A percentile compares a stretch with the other conserved stretches of the same genome.
phyloP scores from a whole-genome alignment of 768 basidiomycete species.

The Serendipita indica region DNA sequence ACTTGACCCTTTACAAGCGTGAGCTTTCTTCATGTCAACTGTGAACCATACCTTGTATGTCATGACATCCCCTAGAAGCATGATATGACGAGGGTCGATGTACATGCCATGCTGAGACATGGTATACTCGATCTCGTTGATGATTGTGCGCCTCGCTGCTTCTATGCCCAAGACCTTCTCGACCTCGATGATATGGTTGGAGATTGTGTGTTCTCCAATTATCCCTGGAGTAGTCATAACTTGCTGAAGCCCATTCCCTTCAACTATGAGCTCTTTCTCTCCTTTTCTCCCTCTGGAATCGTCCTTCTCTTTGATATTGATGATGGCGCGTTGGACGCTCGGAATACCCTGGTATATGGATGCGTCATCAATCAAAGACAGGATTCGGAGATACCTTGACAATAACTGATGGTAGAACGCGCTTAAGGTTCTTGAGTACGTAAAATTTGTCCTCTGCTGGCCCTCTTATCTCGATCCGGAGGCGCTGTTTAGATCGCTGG shows the following conservation, averaged over 20 bases:
- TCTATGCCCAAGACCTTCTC: slow-evolving; percentile 95
- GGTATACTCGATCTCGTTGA: slow-evolving; percentile 93
- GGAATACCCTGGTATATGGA: slow-evolving; percentile 50
- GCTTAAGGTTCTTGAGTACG: slow-evolving; percentile 71
- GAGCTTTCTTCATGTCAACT: neutral
- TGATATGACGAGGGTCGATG: slow-evolving; percentile 96
- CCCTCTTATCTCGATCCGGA: slow-evolving; percentile 68
- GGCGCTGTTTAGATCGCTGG: slow-evolving; percentile 54
- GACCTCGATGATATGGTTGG: slow-evolving; percentile 96
- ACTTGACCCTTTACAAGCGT: slow-evolving; percentile 64
- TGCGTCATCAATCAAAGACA: neutral
- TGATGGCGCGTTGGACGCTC: slow-evolving; percentile 81
- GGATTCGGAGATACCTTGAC: slow-evolving; percentile 51
- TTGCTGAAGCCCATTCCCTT: slow-evolving; percentile 91
- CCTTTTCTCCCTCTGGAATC: slow-evolving; percentile 66
- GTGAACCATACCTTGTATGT: slow-evolving; percentile 61
- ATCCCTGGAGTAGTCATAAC: slow-evolving; percentile 99
- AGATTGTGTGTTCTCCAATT: slow-evolving; percentile 78
- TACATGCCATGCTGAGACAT: slow-evolving; percentile 97
- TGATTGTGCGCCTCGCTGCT: slow-evolving; percentile 83
- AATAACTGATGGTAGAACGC: slow-evolving; percentile 68
- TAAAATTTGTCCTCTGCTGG: slow-evolving; percentile 57
- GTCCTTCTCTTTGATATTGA: slow-evolving; percentile 86
- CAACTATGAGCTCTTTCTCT: slow-evolving; percentile 84
- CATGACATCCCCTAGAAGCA: slow-evolving; percentile 98